Evolutionary conservation across 768 basidiomycete species (phyloP).

Genomic region (Tephrocybe rancida): DNA sequence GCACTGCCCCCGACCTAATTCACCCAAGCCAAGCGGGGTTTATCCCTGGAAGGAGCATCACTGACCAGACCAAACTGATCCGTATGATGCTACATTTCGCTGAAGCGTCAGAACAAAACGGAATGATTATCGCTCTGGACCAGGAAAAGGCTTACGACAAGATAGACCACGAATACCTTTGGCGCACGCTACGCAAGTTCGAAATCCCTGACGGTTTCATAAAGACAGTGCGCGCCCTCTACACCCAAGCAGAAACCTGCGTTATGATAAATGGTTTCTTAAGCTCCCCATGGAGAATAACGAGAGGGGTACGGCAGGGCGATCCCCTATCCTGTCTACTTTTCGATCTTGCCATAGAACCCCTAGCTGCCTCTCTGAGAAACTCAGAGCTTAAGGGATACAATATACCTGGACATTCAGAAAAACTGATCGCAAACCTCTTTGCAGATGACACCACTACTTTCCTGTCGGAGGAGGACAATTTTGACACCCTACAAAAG

Average conservation of each 20-base stretch:
- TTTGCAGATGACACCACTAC: constrained; percentile 45
- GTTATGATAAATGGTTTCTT: constrained; percentile 7
- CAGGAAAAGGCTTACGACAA: not conserved
- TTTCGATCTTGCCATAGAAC: constrained; percentile 42
- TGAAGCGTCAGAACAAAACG: constrained; percentile 24
- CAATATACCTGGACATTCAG: constrained; percentile 15
- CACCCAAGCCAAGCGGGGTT: constrained; percentile 42
- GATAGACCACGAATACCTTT: constrained; percentile 31
- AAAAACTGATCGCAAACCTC: constrained; percentile 19
- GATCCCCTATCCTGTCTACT: constrained; percentile 42
- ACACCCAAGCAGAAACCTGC: constrained; percentile 4
- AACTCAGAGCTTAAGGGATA: constrained; percentile 30
- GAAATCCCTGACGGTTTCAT: constrained; percentile 18
- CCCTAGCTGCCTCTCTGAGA: constrained; percentile 32
- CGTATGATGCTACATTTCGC: constrained; percentile 24
- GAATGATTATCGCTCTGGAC: constrained; percentile 21
- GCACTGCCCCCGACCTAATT: constrained; percentile 20
- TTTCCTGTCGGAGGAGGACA: constrained; percentile 31
- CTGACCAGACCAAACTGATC: constrained; percentile 30
- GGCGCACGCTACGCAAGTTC: constrained; percentile 12
- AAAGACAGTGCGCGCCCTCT: constrained; percentile 10
- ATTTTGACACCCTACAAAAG: constrained; percentile 18
- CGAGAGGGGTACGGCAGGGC: constrained; percentile 26
- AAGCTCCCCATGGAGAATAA: constrained; percentile 6
- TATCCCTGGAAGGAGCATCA: constrained; percentile 30